phyloP scores from a whole-genome alignment of 352 stramenopile species.

The Phytophthora multivora region DNA sequence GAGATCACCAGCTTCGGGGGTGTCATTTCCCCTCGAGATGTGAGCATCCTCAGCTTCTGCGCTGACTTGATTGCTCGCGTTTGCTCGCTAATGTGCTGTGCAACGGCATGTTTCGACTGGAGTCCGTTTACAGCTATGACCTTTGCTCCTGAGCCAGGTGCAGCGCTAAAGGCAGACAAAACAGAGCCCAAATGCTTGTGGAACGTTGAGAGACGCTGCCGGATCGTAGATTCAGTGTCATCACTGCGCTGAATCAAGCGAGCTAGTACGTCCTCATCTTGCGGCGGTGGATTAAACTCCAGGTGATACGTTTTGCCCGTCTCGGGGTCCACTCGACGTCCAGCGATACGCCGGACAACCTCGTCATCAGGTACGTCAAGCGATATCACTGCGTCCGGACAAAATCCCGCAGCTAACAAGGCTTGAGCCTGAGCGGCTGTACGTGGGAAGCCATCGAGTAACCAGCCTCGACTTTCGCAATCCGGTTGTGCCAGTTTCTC shows the following conservation, averaged over 20 bases:
- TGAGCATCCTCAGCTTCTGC: constrained; percentile 46
- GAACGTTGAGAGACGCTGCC: constrained; percentile 87
- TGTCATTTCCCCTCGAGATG: constrained; percentile 57
- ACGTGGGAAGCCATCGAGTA: constrained; percentile 94
- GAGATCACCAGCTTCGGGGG: constrained; percentile 87
- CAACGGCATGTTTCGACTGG: constrained; percentile 49
- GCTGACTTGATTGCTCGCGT: constrained; percentile 43
- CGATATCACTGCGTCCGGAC: constrained; percentile 91
- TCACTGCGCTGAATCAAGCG: constrained; percentile 90
- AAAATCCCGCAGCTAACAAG: constrained; percentile 82
- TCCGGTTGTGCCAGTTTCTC: constrained; percentile 83
- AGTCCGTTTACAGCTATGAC: constrained; percentile 53
- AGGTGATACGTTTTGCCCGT: constrained; percentile 96
- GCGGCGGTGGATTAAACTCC: constrained; percentile 94
- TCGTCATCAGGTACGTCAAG: constrained; percentile 95
- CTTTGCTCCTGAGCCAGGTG: constrained; percentile 22
- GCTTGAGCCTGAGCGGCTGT: constrained; percentile 88
- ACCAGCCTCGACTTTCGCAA: constrained; percentile 85
- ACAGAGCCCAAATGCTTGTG: constrained; percentile 77
- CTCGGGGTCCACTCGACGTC: constrained; percentile 94
- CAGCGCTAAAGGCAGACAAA: constrained; percentile 38
- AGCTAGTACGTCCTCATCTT: constrained; percentile 62
- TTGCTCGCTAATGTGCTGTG: constrained; percentile 41
- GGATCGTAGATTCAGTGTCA: constrained; percentile 93
- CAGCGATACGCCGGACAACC: constrained; percentile 95